These are phyloP conservation scores for Panicum hallii DNA, from an alignment of 202 grass and related monocot genomes.

Conservation along the genomic window DNA sequence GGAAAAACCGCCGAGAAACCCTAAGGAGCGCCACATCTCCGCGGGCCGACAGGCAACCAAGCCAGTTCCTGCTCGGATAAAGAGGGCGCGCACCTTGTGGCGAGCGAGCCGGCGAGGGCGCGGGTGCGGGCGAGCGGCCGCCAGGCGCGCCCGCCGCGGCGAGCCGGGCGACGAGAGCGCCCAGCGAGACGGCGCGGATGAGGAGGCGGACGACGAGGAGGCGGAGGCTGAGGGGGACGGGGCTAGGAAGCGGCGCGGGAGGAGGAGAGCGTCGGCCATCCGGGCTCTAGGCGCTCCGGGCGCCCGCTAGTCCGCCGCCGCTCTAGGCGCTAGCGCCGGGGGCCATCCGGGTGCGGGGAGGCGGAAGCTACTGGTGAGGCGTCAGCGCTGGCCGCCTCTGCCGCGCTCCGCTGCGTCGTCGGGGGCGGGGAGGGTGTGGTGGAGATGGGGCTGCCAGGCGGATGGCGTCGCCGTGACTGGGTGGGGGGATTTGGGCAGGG, in stretches of 20 bases:
- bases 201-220: constrained; percentile 35
- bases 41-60: neutral
- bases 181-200: constrained; percentile 18
- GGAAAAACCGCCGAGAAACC: neutral
- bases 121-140: constrained; percentile 2
- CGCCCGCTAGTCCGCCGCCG: constrained; percentile 27
- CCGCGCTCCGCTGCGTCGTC: constrained; percentile 5
- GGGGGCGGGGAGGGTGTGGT: constrained; percentile 18
- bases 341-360: constrained; percentile 26
- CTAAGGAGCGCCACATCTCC: neutral
- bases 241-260: constrained; percentile 39
- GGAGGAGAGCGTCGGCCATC: constrained; percentile 74
- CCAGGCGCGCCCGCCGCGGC: constrained; percentile 21
- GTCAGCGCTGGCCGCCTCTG: neutral
- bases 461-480: constrained; percentile 28
- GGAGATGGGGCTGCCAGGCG: constrained; percentile 17
- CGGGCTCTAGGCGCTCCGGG: neutral
- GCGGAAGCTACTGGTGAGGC: neutral
- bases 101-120: constrained; percentile 37
- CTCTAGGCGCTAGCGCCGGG: constrained; percentile 21
- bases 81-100: constrained; percentile 57
- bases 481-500: neutral
- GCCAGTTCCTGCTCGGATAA: neutral
- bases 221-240: neutral
- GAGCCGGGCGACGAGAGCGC: constrained; percentile 27